Evolutionary conservation across 108 stramenopile genomes (phyloP).

Genomic region (Cylindrotheca fusiformis): DNA sequence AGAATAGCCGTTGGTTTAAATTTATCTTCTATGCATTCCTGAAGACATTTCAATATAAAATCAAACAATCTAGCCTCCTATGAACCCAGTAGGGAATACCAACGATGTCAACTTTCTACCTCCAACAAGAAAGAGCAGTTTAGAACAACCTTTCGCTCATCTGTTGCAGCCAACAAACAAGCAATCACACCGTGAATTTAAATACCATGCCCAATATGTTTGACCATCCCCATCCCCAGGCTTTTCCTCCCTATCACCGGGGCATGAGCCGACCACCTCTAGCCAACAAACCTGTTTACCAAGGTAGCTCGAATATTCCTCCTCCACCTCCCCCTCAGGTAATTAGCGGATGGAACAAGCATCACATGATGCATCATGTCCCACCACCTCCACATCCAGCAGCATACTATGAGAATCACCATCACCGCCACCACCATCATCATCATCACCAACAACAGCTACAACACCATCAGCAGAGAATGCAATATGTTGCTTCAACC

Average conservation of each 20-base stretch:
- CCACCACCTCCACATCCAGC: constrained; percentile 11
- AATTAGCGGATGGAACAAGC: constrained; percentile 3
- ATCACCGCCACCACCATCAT: background rate
- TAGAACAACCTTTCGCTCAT: too few species aligned
- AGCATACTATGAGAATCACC: background rate
- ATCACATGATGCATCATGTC: background rate
- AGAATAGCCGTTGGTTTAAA: background rate
- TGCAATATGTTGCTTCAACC: constrained; percentile 8
- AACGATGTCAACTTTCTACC: too few species aligned
- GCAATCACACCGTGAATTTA: too few species aligned
- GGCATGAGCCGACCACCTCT: constrained; percentile 1
- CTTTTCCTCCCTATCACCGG: constrained; percentile 1
- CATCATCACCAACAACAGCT: too few species aligned
- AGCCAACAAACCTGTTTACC: constrained; percentile 2
- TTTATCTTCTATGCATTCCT: background rate
- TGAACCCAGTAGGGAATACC: too few species aligned
- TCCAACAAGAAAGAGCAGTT: too few species aligned
- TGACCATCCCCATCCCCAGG: background rate
- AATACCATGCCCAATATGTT: too few species aligned
- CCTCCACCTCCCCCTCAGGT: background rate
- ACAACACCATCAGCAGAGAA: too few species aligned
- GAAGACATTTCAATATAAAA: too few species aligned
- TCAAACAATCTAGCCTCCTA: too few species aligned
- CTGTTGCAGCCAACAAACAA: background rate
- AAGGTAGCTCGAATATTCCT: constrained; percentile 1